phyloP scores from a whole-genome alignment of 352 stramenopile species.

The Globisporangium emineosum region DNA sequence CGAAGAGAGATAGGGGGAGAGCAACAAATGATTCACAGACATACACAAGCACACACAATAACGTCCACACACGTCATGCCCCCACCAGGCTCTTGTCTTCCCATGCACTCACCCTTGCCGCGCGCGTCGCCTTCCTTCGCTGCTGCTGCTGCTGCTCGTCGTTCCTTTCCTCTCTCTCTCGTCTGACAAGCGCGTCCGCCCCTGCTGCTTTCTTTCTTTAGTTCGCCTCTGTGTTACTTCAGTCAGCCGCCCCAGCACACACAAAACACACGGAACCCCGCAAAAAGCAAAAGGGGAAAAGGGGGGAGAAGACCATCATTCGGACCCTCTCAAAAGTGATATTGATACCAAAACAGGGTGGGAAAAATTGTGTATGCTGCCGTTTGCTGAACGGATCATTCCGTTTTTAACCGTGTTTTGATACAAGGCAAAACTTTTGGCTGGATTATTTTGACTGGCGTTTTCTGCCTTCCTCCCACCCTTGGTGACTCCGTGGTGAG shows the following conservation, averaged over 20 bases:
- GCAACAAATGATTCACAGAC: background rate
- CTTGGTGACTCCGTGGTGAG: background rate
- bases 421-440: background rate
- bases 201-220: conserved; percentile 16
- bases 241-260: background rate
- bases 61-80: background rate
- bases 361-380: background rate
- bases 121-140: background rate
- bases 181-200: conserved; percentile 9
- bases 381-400: background rate
- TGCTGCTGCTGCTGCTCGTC: conserved; percentile 3
- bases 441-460: conserved; percentile 13
- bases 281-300: background rate
- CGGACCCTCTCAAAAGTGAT: background rate
- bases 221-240: conserved; percentile 12
- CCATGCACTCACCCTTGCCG: background rate
- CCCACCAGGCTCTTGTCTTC: background rate
- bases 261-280: background rate
- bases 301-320: too few relatives aligned
- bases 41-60: conserved; percentile 2
- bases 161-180: conserved; percentile 2
- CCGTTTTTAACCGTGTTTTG: background rate
- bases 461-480: conserved; percentile 6
- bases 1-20: background rate
- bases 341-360: background rate